Evolutionary conservation across 345 rosid genomes (phyloP).

Genomic region (Eucalyptus brandiana): DNA sequence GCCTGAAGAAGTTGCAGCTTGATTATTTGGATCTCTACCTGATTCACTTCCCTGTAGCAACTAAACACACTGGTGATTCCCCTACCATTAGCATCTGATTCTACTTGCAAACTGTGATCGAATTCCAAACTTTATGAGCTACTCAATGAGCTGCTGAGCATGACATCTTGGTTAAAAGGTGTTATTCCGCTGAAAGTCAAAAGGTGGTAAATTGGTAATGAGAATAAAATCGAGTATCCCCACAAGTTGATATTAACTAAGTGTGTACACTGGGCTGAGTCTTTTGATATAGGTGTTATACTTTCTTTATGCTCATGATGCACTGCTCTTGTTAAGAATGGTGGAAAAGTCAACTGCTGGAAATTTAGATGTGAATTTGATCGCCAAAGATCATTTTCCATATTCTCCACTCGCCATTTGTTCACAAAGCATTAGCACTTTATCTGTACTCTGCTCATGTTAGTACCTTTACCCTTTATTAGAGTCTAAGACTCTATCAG

Average conservation of each 20-base stretch:
- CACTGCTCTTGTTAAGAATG: neutral
- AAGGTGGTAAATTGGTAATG: neutral
- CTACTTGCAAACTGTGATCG: neutral
- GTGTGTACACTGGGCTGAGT: neutral
- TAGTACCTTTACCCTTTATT: neutral
- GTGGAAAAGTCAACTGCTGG: neutral
- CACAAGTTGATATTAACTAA: neutral
- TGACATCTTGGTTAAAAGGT: neutral
- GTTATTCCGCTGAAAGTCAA: neutral
- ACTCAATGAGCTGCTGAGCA: neutral
- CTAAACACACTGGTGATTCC: constrained; percentile 59
- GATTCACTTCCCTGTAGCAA: constrained; percentile 79
- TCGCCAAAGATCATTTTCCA: neutral
- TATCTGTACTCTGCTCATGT: neutral
- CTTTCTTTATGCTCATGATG: neutral
- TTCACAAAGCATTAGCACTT: neutral
- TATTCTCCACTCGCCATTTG: neutral
- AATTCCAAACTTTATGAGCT: neutral
- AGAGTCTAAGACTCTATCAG: neutral
- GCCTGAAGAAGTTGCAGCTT: constrained; percentile 80
- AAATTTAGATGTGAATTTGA: neutral
- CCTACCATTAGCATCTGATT: neutral
- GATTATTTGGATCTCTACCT: constrained; percentile 88
- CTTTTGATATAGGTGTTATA: neutral
- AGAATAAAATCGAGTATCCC: neutral